Evolutionary conservation across 1,284 basidiomycete genomes (phyloP).

Genomic region (Microbotryum scabiosae): DNA sequence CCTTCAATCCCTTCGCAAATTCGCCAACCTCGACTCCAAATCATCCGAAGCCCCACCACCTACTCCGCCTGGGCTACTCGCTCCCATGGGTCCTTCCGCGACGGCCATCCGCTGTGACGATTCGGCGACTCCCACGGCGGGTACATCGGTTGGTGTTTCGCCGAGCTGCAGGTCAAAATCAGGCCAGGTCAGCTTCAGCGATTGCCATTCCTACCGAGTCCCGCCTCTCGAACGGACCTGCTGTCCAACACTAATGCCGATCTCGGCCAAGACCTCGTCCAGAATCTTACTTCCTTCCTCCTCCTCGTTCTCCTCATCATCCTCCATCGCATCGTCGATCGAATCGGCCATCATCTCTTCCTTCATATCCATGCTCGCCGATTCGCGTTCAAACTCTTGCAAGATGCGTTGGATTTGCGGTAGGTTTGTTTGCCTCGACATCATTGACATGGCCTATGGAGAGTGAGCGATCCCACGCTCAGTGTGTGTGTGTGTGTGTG

Average conservation of each 20-base stretch:
- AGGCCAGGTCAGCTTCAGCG: background rate
- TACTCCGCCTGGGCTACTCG: conserved; percentile 44
- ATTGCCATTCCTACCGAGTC: conserved; percentile 2
- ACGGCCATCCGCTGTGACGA: conserved; percentile 63
- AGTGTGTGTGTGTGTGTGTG: conserved; percentile 3
- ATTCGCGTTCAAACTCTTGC: conserved; percentile 96
- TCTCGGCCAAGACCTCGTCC: conserved; percentile 94
- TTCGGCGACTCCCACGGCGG: conserved; percentile 52
- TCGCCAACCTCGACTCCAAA: conserved; percentile 75
- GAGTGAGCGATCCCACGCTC: too few relatives aligned
- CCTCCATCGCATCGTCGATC: conserved; percentile 97
- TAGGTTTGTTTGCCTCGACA: conserved; percentile 93
- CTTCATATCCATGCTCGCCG: conserved; percentile 99
- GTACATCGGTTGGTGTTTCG: conserved; percentile 68
- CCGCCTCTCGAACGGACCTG: conserved; percentile 51
- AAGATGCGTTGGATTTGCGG: conserved; percentile 92
- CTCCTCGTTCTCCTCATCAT: conserved; percentile 75
- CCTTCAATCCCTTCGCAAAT: conserved; percentile 48
- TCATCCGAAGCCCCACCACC: conserved; percentile 58
- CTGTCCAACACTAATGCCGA: conserved; percentile 85
- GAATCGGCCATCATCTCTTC: conserved; percentile 99
- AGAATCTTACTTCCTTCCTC: conserved; percentile 91
- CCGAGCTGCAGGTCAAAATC: conserved; percentile 53
- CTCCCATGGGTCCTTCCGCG: conserved; percentile 52
- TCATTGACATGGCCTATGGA: conserved; percentile 85